These are phyloP conservation scores for Penicillium canariense DNA, from an alignment of 495 filamentous ascomycete genomes.

Conservation along the genomic window DNA sequence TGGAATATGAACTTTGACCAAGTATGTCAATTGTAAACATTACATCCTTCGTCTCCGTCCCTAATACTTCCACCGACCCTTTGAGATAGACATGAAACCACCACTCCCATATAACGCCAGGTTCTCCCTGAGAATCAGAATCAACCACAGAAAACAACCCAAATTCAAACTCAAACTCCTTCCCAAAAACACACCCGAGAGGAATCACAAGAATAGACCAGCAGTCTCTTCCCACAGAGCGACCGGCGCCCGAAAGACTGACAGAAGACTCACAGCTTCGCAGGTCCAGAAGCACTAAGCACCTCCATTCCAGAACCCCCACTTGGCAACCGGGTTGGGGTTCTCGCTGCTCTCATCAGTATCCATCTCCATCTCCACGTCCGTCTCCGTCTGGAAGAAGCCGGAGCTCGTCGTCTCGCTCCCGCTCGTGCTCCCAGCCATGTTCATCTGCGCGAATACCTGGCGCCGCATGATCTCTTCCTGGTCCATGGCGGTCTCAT, in stretches of 20 bases:
- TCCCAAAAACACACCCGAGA: background rate
- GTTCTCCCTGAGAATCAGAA: background rate
- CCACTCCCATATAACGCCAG: constrained; percentile 6
- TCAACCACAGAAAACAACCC: background rate
- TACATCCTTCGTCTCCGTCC: background rate
- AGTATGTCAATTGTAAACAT: constrained; percentile 14
- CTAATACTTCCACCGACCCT: background rate
- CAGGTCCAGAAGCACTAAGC: constrained; percentile 1
- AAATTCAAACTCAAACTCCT: background rate
- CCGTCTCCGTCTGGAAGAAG: constrained; percentile 16
- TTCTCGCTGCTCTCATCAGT: constrained; percentile 41
- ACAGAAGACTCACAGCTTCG: background rate
- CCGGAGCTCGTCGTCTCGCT: constrained; percentile 28
- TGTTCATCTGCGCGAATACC: constrained; percentile 18
- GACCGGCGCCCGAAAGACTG: constrained; percentile 12
- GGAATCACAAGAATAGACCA: background rate
- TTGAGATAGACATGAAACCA: background rate
- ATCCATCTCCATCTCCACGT: constrained; percentile 46
- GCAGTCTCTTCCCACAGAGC: constrained; percentile 5
- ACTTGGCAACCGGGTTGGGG: constrained; percentile 16
- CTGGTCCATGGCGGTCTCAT: constrained; percentile 17
- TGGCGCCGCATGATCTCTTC: constrained; percentile 21
- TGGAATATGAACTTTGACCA: background rate
- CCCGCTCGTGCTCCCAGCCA: constrained; percentile 16
- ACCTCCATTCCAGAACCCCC: constrained; percentile 27